Evolutionary conservation across 331 rosid species (phyloP).

Genomic region (Cucumis variabilis): DNA sequence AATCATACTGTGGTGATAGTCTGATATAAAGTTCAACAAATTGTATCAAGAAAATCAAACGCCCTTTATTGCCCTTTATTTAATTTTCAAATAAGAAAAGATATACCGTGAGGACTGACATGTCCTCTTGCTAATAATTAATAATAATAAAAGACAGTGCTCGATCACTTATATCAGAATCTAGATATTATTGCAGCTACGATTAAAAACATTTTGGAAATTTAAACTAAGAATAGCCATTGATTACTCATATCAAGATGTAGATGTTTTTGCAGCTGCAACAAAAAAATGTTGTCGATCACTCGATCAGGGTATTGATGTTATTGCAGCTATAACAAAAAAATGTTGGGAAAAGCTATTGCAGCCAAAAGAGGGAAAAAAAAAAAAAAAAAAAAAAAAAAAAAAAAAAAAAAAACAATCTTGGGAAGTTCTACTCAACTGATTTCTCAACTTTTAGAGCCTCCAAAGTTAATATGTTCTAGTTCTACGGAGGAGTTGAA

Average conservation of each 20-base stretch:
- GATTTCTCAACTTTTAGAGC: not conserved
- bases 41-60: not conserved
- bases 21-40: not conserved
- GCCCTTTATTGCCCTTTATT: not conserved
- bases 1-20: not conserved
- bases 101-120: not conserved
- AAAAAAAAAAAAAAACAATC: not conserved
- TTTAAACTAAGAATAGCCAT: not conserved
- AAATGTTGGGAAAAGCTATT: not conserved
- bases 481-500: not conserved
- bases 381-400: too few species aligned
- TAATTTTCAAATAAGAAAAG: not conserved
- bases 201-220: not conserved
- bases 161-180: not conserved
- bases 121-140: not conserved
- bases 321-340: slow-evolving; percentile 2
- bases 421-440: not conserved
- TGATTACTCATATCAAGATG: not conserved
- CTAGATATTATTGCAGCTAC: not conserved
- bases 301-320: not conserved
- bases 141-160: not conserved
- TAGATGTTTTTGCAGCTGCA: not conserved
- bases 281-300: not conserved
- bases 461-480: not conserved
- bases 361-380: not conserved